A percentile compares a stretch with the other conserved stretches of the same genome.
Conservation (phyloP, 2,329 filamentous ascomycete genomes). For the Penicillium sp. region DNA sequence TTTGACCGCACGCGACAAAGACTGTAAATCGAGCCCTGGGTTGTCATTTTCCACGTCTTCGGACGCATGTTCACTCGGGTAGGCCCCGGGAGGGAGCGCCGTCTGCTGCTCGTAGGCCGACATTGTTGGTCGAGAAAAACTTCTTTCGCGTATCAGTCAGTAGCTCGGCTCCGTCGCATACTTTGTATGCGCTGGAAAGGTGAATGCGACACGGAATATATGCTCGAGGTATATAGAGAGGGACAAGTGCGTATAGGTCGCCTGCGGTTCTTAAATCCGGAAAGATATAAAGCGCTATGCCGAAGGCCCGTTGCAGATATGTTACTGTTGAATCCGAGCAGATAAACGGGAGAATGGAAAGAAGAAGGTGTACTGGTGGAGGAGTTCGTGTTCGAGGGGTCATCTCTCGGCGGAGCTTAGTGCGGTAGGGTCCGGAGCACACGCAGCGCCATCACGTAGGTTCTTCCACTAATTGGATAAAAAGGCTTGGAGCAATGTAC, state of each 20-base stretch:
- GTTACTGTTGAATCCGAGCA: neutral
- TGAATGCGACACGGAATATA: slow-evolving; percentile 9
- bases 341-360: neutral
- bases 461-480: neutral
- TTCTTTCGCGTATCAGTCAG: neutral
- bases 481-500: neutral
- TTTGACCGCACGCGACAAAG: slow-evolving; percentile 64
- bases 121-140: slow-evolving; percentile 7
- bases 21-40: slow-evolving; percentile 39
- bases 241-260: neutral
- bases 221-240: slow-evolving; percentile 9
- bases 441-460: slow-evolving; percentile 8
- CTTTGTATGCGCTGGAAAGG: neutral
- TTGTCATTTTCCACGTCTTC: slow-evolving; percentile 22
- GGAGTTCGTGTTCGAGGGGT: slow-evolving; percentile 21
- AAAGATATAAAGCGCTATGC: neutral
- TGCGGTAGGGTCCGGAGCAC: slow-evolving; percentile 12
- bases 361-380: slow-evolving; percentile 4
- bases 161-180: neutral
- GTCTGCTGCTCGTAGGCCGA: slow-evolving; percentile 4
- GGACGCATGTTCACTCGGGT: slow-evolving; percentile 19
- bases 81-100: slow-evolving; percentile 17
- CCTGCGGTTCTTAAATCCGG: slow-evolving; percentile 18
- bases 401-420: slow-evolving; percentile 18
- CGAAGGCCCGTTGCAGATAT: neutral